phyloP scores from a whole-genome alignment of 768 basidiomycete species.

The Leucogyrophana mollusca region DNA sequence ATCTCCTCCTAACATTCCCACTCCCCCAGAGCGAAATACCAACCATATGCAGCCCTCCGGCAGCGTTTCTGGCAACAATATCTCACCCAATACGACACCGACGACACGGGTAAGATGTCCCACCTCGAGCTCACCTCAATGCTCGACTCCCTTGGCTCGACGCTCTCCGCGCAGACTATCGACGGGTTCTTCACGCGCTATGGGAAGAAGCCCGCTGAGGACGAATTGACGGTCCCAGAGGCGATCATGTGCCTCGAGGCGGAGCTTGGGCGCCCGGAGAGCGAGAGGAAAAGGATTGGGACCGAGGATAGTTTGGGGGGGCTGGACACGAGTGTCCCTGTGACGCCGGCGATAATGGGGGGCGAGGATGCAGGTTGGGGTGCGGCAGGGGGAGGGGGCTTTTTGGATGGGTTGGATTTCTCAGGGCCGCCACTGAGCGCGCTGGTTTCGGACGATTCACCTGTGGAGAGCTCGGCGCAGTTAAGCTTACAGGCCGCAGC shows the following conservation, averaged over 20 bases:
- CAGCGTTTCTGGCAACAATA: conserved; percentile 91
- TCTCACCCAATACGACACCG: conserved; percentile 86
- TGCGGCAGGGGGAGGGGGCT: conserved; percentile 31
- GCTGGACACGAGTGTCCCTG: conserved; percentile 48
- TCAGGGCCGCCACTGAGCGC: conserved; percentile 46
- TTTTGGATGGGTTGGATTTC: conserved; percentile 61
- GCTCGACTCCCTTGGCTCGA: conserved; percentile 96
- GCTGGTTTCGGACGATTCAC: conserved; percentile 27
- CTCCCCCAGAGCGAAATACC: conserved; percentile 77
- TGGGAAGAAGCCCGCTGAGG: conserved; percentile 60
- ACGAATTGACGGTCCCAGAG: conserved; percentile 77
- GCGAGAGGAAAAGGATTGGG: conserved; percentile 69
- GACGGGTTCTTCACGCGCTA: conserved; percentile 77
- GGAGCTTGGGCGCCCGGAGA: conserved; percentile 70
- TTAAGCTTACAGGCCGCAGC: conserved; percentile 4
- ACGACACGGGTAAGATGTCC: conserved; percentile 73
- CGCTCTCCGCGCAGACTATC: conserved; percentile 76
- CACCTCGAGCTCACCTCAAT: conserved; percentile 89
- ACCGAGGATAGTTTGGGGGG: conserved; percentile 41
- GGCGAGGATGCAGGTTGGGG: conserved; percentile 27
- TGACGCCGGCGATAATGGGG: conserved; percentile 48
- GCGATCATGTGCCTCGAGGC: conserved; percentile 82
- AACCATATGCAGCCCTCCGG: conserved; percentile 89
- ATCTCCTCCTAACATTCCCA: neutral
- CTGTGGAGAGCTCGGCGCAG: conserved; percentile 18